phyloP scores from a whole-genome alignment of 768 basidiomycete genomes.

The Collybia sp. region DNA sequence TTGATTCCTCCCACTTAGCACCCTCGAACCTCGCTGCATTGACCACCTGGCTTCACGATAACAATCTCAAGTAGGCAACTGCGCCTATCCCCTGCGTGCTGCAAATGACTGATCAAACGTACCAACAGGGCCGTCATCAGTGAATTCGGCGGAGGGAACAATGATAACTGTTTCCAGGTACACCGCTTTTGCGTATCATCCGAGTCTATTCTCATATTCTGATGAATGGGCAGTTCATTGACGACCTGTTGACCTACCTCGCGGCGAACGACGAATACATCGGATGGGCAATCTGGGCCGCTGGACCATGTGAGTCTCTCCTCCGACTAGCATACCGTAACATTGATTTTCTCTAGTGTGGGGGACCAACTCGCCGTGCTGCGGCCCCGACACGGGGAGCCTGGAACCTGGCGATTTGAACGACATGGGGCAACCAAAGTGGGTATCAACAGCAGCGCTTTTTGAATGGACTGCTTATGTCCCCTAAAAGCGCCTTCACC shows the following conservation, averaged over 20 bases:
- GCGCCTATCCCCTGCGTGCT: neutral
- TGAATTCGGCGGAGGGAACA: constrained; percentile 42
- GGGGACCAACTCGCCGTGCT: constrained; percentile 38
- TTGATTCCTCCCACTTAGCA: constrained; percentile 7
- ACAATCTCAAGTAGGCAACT: constrained; percentile 32
- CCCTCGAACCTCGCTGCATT: constrained; percentile 36
- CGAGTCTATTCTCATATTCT: neutral
- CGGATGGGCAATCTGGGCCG: constrained; percentile 45
- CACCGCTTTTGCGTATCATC: neutral
- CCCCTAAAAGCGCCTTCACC: constrained; percentile 23
- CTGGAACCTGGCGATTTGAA: constrained; percentile 36
- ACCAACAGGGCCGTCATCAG: constrained; percentile 33
- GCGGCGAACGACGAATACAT: constrained; percentile 39
- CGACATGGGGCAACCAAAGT: constrained; percentile 34
- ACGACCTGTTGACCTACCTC: constrained; percentile 36
- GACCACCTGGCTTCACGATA: constrained; percentile 36
- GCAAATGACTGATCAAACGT: neutral
- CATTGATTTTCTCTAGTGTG: constrained; percentile 24
- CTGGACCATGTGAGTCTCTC: constrained; percentile 33
- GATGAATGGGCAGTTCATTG: constrained; percentile 18
- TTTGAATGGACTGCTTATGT: neutral
- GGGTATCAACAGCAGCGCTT: constrained; percentile 1
- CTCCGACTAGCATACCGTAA: neutral
- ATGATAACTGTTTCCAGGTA: constrained; percentile 35
- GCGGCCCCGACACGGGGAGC: constrained; percentile 37